Evolutionary conservation across 192 early-diverging fungal species (phyloP), one percentile per base, ranked within the genome.

Genomic region (Rhizophagus clarus): DNA sequence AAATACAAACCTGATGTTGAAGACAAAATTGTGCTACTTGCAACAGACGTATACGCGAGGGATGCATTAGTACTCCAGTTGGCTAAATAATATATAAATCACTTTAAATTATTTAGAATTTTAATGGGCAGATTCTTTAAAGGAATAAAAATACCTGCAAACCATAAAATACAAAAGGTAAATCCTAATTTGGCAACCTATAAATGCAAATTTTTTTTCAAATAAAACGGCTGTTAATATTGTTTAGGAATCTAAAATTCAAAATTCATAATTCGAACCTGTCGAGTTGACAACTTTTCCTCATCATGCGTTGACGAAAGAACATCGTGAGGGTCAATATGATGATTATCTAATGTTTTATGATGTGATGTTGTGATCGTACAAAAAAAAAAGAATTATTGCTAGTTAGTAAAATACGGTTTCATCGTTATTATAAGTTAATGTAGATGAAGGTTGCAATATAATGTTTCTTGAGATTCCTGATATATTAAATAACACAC

Each of bases 151-250:
- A 37, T 66, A 79, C 77, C 77, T 37, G 88, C 87, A 87, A 95
- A 95, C 94, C 94, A 95, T 68, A 94, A 83, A 14, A 93, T 82
- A 81, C 93, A 94, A 79, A 95, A 95, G 0, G 81, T 81, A 34
- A 92, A 79, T 2, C 93, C 90, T 56, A 94, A 85, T 75, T 87
- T 79, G 0, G 90, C 90, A 17, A 89, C 89, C 84, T 93, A 87
- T 32, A 82, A 66, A 63, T 81, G 32, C 37, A 40, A 40, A 8
- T 40, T 40, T 40, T 40, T 40, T 3, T 77, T 66, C 24, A 77
- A 29, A 61, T 81, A 77, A 45, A 45, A 0, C 42, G 11, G 11
- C 0, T 45, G 10, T 9, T 31, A 28, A 40, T 80, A 63, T 1
- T 6, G 40, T 8, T 31, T 32, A 34, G 26, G 42, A 63, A 22